Evolutionary conservation across 129 eudicot genomes (phyloP), one percentile per base, ranked within the genome.

Genomic region (Chrysanthemum lavandulifolium): DNA sequence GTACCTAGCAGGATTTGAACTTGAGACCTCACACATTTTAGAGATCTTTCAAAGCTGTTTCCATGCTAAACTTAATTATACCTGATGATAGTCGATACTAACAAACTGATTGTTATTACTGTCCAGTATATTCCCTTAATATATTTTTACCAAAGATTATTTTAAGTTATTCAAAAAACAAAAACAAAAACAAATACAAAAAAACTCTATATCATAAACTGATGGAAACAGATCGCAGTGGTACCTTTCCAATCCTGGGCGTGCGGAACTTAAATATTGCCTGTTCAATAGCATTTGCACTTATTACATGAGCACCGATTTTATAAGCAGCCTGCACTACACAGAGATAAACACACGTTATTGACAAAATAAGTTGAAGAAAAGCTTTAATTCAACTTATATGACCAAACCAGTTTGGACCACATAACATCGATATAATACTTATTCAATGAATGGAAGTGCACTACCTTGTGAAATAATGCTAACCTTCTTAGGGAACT

Each of bases 271-370:
- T 73, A 81, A 91, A 84, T 73, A 91, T 78, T 27, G 97, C 75
- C 78, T 87, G 95, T 78, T 91, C 97, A 57, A 91, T 87, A 71
- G 88, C 83, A 86, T 75, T 88, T 69, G 95, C 95, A 65, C 86
- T 91, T 52, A 91, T 71, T 69, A 88, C 66, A 25, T 83, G 83
- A 27, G 91, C 97, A 78, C 89, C 85, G 14, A 91, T 86, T 71
- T 86, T 91, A 77, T 91, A 91, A 82, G 95, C 91, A 80, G 92
- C 97, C 97, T 91, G 89, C 97, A 87, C 85, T 84, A 91, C 58
- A 80, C 89, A 85, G 70, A 73, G 66, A 75, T 61, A 84, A 76
- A 76, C 81, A 71, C 47, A 80, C 71, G 12, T 77, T 76, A 67
- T 80, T 47, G 65, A 49, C 43, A 60, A 47, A 69, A 59, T 67